Evolutionary conservation across 139 green algal species (phyloP).

Genomic region (Volvox africanus): DNA sequence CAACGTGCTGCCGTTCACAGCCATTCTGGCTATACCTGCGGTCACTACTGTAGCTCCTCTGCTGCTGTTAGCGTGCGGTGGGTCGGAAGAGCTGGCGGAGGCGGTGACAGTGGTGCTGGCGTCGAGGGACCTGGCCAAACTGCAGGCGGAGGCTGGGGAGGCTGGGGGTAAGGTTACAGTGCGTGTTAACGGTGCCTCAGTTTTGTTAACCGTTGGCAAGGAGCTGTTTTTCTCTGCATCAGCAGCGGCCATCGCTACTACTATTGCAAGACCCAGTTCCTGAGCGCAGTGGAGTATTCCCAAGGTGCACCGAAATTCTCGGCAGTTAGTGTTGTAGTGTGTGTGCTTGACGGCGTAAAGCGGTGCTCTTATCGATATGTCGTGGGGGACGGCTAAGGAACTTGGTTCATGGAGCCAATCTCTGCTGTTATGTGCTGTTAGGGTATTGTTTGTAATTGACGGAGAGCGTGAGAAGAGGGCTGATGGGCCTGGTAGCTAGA

Average conservation of each 20-base stretch:
- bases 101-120: conserved; percentile 49
- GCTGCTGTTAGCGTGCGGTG: conserved; percentile 19
- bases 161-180: neutral
- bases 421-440: too few species aligned
- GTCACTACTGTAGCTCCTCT: conserved; percentile 3
- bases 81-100: conserved; percentile 52
- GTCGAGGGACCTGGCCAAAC: conserved; percentile 28
- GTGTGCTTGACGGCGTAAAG: too few species aligned
- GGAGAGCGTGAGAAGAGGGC: too few species aligned
- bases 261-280: neutral
- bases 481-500: too few species aligned
- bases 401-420: too few species aligned
- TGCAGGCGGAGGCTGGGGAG: conserved; percentile 40
- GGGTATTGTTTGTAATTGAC: too few species aligned
- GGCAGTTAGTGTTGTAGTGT: too few species aligned
- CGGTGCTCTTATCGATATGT: too few species aligned
- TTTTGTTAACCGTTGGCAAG: conserved; percentile 20
- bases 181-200: conserved; percentile 15
- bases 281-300: too few species aligned
- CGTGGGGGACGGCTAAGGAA: too few species aligned
- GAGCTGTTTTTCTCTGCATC: conserved; percentile 50
- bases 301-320: too few species aligned
- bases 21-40: conserved; percentile 49
- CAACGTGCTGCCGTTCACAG: conserved; percentile 43
- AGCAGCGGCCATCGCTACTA: neutral